Conservation (phyloP, 345 rosid species). For the Excoecaria agallocha region DNA sequence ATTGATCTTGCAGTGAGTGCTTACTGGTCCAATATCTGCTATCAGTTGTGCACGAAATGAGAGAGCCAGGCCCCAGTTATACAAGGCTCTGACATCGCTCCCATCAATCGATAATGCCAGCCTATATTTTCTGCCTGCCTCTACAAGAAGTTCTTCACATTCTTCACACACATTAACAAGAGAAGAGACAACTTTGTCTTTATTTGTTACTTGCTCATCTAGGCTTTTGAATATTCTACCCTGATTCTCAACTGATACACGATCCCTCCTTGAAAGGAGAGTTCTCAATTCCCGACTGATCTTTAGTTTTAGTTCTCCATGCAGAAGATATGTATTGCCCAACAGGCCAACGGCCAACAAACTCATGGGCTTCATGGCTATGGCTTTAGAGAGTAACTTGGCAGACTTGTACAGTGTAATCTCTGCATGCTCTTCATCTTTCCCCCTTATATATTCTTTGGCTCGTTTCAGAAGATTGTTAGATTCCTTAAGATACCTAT, state of each 20-base stretch:
- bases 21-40: slow-evolving; percentile 77
- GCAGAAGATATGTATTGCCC: slow-evolving; percentile 72
- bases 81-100: slow-evolving; percentile 55
- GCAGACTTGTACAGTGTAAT: slow-evolving; percentile 45
- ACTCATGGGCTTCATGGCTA: slow-evolving; percentile 61
- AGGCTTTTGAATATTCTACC: slow-evolving; percentile 29
- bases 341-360: slow-evolving; percentile 66
- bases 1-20: slow-evolving; percentile 10
- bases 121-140: slow-evolving; percentile 65
- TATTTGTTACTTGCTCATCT: slow-evolving; percentile 21
- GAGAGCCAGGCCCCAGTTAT: slow-evolving; percentile 79
- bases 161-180: slow-evolving; percentile 60
- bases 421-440: slow-evolving; percentile 47
- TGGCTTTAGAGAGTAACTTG: slow-evolving; percentile 47
- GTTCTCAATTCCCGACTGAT: slow-evolving; percentile 60
- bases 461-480: slow-evolving; percentile 53
- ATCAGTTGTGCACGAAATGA: slow-evolving; percentile 71
- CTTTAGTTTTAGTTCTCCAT: slow-evolving; percentile 60
- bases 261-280: slow-evolving; percentile 38
- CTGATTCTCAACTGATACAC: slow-evolving; percentile 24
- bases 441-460: slow-evolving; percentile 36
- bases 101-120: slow-evolving; percentile 62
- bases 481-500: slow-evolving; percentile 53
- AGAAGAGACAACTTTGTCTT: slow-evolving; percentile 42
- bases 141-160: slow-evolving; percentile 64